Evolutionary conservation across 164 flowering plant species (phyloP).

Genomic region (Sedum album): DNA sequence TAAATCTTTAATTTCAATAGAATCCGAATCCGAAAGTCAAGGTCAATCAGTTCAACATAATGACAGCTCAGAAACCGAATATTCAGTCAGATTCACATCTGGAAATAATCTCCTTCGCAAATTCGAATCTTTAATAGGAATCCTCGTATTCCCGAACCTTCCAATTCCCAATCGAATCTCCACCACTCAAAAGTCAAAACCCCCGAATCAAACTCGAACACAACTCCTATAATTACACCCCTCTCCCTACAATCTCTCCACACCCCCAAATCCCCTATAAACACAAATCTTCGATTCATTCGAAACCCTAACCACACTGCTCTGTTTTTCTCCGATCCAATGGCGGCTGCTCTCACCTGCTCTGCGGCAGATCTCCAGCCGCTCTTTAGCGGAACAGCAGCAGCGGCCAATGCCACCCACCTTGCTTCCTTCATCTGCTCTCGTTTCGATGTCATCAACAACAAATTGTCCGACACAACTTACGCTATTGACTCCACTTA

Average conservation of each 20-base stretch:
- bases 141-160: not conserved
- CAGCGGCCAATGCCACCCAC: slow-evolving; percentile 21
- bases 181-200: not conserved
- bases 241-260: not conserved
- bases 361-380: slow-evolving; percentile 21
- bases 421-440: slow-evolving; percentile 26
- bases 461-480: slow-evolving; percentile 16
- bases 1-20: no score
- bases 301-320: not conserved
- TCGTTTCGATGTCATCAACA: slow-evolving; percentile 10
- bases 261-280: not conserved
- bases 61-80: no score
- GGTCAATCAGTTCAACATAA: no score
- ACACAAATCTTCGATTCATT: not conserved
- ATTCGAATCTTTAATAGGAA: not conserved
- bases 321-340: not conserved
- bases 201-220: no score
- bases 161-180: slow-evolving; percentile 4
- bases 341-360: slow-evolving; percentile 26
- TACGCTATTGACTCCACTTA: slow-evolving; percentile 30
- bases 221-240: not conserved
- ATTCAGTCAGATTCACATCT: no score
- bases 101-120: no score
- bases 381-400: slow-evolving; percentile 15
- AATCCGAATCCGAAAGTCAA: no score